Evolutionary conservation across 2,329 filamentous ascomycete genomes (phyloP), one percentile per base, ranked within the genome.

Genomic region (Scedosporium minutisporum): DNA sequence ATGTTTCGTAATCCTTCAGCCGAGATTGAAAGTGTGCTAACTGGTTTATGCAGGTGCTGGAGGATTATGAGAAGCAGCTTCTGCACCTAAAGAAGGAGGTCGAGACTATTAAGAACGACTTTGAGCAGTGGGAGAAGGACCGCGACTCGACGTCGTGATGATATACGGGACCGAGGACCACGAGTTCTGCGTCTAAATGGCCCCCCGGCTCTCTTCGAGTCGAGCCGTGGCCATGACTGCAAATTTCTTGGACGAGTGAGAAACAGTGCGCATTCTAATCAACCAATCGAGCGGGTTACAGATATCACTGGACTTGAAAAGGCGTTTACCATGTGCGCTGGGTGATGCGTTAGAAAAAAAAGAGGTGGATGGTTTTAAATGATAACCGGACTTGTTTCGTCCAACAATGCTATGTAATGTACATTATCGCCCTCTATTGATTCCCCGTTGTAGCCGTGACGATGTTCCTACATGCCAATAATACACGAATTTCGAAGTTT

Each of bases 11-110:
- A 41, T 29, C 57, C 2, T 12, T 3, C 6, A 27, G 3, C 46
- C 46, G 2, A 53, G 27, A n/a, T 44, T 41, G 44, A 42, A 5
- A 41, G 21, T 59, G 38, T 64, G 64, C 65, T 69, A 61, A 71
- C 66, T 3, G 14, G 1, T 41, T 57, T 29, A 41, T 25, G 33
- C 64, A 91, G 88, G 87, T 93, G 57, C 75, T 93, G 68, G 87
- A 89, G 69, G 89, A 92, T 70, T 93, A 93, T 72, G 88, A 93
- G 72, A 89, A 87, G 72, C 90, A 93, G 76, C 79, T 95, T 41
- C 80, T 83, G 70, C 88, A 93, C 71, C 78, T 96, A 65, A 89
- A 87, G 74, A 87, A 87, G 71, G 87, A 91, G 71, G 78, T 87
- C 14, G 87, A 88, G 70, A 80, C 83, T 60, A 78, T 87, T 66